phyloP scores from a whole-genome alignment of 805 yeast species.

The Teunomyces pallodes region DNA sequence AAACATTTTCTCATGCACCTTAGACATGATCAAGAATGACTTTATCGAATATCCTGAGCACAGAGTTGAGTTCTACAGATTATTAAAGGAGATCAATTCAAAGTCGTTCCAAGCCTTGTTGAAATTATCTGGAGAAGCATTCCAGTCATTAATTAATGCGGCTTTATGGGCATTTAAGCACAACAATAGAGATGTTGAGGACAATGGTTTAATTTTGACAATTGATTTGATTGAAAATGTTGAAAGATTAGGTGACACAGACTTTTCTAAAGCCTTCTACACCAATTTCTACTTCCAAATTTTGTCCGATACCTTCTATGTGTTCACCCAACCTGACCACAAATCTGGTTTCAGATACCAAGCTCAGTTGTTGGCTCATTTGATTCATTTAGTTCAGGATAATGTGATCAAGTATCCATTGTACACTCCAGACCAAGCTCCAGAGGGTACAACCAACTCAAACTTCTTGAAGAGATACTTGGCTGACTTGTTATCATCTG shows the following conservation, averaged over 20 bases:
- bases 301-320: conserved; percentile 87
- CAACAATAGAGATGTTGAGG: conserved; percentile 95
- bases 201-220: conserved; percentile 80
- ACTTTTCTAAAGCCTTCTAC: conserved; percentile 82
- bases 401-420: conserved; percentile 74
- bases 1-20: conserved; percentile 89
- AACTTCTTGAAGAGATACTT: conserved; percentile 76
- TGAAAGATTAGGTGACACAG: conserved; percentile 65
- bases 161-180: conserved; percentile 98
- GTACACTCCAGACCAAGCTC: conserved; percentile 76
- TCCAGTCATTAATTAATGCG: conserved; percentile 87
- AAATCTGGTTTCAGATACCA: conserved; percentile 93
- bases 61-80: conserved; percentile 91
- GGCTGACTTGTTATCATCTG: conserved; percentile 75
- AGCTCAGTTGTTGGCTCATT: conserved; percentile 75
- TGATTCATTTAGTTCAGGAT: conserved; percentile 79
- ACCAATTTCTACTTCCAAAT: conserved; percentile 86
- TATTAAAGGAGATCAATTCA: conserved; percentile 81
- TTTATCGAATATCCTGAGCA: conserved; percentile 97
- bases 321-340: conserved; percentile 94
- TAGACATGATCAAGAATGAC: conserved; percentile 93
- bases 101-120: conserved; percentile 83
- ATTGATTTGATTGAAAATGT: conserved; percentile 83
- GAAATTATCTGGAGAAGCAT: conserved; percentile 87
- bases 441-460: conserved; percentile 80